Base-by-base conservation (phyloP, 371 early-diverging fungal species). In the Phascolomyces articulosus region DNA sequence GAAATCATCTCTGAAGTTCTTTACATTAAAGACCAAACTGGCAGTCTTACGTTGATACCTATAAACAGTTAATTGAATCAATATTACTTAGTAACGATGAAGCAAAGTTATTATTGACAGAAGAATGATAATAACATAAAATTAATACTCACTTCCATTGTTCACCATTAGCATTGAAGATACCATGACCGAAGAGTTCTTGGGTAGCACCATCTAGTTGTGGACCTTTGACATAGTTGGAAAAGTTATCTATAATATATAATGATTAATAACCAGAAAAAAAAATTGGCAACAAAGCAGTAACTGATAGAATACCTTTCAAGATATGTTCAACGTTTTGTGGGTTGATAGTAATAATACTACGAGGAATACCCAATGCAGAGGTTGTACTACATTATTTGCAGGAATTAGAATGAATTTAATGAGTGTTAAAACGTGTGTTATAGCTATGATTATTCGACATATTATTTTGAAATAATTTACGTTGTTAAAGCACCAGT, bases 1-100 rank as follows among this genome's bases (percentile, higher is more conserved):
- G 34, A 80, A 78, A 41, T 73, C 75, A 16, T 82, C 77, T 4
- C 84, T 69, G 68, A 83, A 83, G 26, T 82, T 83, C 55, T 75
- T 78, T 68, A 75, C 73, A 23, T 74, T 79, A 44, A 85, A 85
- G 62, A 85, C 78, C 41, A 80, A 49, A n/a, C 74, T 70, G 0
- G 85, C 81, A 28, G 70, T 60, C 58, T 78, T 78, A 40, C 77
- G 70, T 54, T 76, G 80, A 49, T 63, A 70, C 40, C 60, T 58
- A 15, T 44, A 44, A 44, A 9, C 13, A 38, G 38, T 38, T 38
- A 38, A 38, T n/a, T n/a, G n/a, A n/a, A n/a, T n/a, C n/a, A n/a
- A n/a, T n/a, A n/a, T n/a, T n/a, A n/a, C n/a, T n/a, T n/a, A n/a
- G n/a, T n/a, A n/a, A n/a, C n/a, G n/a, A n/a, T n/a, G n/a, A n/a